Evolutionary conservation across 495 filamentous ascomycete species (phyloP), one percentile per base, ranked within the genome.

Genomic region (Penicillium lagena): DNA sequence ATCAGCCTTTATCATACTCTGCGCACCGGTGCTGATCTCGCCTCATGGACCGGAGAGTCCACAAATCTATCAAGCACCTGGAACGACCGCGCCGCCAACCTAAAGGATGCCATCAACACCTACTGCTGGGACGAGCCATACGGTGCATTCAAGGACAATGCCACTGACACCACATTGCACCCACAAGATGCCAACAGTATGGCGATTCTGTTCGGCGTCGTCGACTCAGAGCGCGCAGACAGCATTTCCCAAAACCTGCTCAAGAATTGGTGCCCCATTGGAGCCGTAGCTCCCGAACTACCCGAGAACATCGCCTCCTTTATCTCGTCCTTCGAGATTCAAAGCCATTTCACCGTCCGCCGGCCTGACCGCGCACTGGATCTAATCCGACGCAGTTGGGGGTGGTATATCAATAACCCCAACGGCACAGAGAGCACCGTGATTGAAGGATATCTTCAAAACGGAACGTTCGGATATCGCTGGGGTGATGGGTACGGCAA

Each of bases 361-460:
- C 60, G 75, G 35, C 46, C 64, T 12, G 56, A 58, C 17, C 60
- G 65, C 4, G 80, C 78, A 1, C 62, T 85, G 14, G 75, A 79
- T 22, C 68, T 85, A 6, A 78, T 79, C 51, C 63, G 71, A 12
- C 61, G 72, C 7, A 71, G 72, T 55, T 85, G 81, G 80, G 77
- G 74, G 11, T 79, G 78, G 64, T 77, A 82, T 62, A 71, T 83
- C 31, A 67, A 81, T 46, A 76, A 80, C 37, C 69, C 70, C 3
- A 74, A 79, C 35, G 76, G 79, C 49, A 85, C 80, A 7, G 76
- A 80, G 43, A 75, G 69, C 29, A 83, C 80, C 0, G 70, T 80
- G 1, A 70, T 79, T 37, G 80, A 83, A 55, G 79, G 79, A 0
- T 83, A 79, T 48, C 58, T 75, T 9, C 59, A 55, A 2, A 72